phyloP scores from a whole-genome alignment of 805 yeast genomes.

The Candida alai region DNA sequence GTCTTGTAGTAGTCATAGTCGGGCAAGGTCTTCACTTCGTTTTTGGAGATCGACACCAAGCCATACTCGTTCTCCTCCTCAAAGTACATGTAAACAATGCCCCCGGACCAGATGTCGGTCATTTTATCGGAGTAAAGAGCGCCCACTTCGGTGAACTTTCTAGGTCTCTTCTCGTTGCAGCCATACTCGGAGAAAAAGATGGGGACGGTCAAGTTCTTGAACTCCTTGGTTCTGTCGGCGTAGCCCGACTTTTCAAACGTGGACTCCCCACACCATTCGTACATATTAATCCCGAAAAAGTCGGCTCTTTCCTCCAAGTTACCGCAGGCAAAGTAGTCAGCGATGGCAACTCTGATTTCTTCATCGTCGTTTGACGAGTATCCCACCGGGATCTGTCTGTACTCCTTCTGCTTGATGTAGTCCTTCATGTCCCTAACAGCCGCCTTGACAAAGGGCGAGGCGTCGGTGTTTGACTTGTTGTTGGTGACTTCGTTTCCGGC shows the following conservation, averaged over 20 bases:
- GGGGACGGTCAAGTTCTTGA: conserved; percentile 70
- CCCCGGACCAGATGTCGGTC: conserved; percentile 94
- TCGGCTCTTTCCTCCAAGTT: conserved; percentile 59
- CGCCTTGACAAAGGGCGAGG: conserved; percentile 94
- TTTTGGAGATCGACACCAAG: conserved; percentile 51
- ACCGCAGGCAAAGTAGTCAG: conserved; percentile 86
- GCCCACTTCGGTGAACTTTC: conserved; percentile 72
- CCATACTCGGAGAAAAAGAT: conserved; percentile 88
- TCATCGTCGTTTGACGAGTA: conserved; percentile 89
- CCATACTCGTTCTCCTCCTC: conserved; percentile 84
- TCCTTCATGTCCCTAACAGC: conserved; percentile 85
- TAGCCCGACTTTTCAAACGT: conserved; percentile 63
- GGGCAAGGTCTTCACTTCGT: conserved; percentile 51
- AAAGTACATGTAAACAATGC: conserved; percentile 88
- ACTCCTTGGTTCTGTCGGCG: conserved; percentile 66
- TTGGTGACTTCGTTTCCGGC: conserved; percentile 98
- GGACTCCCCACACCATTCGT: conserved; percentile 81
- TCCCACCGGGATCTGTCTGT: conserved; percentile 87
- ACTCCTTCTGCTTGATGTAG: conserved; percentile 62
- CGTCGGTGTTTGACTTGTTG: conserved; percentile 74
- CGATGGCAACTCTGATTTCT: conserved; percentile 71
- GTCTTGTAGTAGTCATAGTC: conserved; percentile 49
- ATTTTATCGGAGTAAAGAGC: conserved; percentile 63
- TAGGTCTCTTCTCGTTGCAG: conserved; percentile 70
- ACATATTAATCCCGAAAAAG: conserved; percentile 82